These are phyloP conservation scores for Fusarium incarnatum DNA, from an alignment of 2,329 filamentous ascomycete genomes.

Conservation along the genomic window DNA sequence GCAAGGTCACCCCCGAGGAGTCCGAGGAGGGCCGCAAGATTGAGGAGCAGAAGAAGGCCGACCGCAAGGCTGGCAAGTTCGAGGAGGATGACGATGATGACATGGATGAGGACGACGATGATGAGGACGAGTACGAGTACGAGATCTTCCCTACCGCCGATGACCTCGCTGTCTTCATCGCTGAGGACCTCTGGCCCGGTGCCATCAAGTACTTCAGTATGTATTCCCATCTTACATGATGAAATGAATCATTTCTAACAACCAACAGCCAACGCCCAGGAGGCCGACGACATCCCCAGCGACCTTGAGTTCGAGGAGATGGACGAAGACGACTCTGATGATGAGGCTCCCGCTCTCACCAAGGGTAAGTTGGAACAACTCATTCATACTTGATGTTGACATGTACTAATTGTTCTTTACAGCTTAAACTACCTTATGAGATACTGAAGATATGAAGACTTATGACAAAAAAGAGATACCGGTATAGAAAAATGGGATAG, in stretches of 20 bases:
- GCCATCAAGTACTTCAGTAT: slow-evolving; percentile 93
- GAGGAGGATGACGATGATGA: slow-evolving; percentile 55
- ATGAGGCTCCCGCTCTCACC: slow-evolving; percentile 57
- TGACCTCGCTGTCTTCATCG: slow-evolving; percentile 81
- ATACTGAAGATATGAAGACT: slow-evolving; percentile 20
- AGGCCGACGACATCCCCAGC: slow-evolving; percentile 69
- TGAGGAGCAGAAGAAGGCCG: slow-evolving; percentile 67
- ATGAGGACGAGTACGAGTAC: slow-evolving; percentile 73
- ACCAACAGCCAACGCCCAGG: slow-evolving; percentile 64
- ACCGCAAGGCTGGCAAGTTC: slow-evolving; percentile 60
- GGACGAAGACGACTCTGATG: slow-evolving; percentile 55
- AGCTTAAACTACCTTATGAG: slow-evolving; percentile 37
- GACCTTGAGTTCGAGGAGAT: slow-evolving; percentile 77
- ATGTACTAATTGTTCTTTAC: slow-evolving; percentile 35
- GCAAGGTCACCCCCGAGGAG: slow-evolving; percentile 78
- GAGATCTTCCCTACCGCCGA: slow-evolving; percentile 93
- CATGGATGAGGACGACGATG: slow-evolving; percentile 68
- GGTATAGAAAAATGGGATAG: slow-evolving; percentile 14
- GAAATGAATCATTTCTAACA: slow-evolving; percentile 50
- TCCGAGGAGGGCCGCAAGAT: slow-evolving; percentile 70
- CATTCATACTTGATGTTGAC: neutral
- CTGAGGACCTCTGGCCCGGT: slow-evolving; percentile 89
- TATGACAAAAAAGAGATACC: slow-evolving; percentile 22
- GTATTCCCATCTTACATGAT: slow-evolving; percentile 51
- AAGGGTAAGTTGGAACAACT: slow-evolving; percentile 56